phyloP scores from a whole-genome alignment of 768 basidiomycete species.

The Russula virescens region DNA sequence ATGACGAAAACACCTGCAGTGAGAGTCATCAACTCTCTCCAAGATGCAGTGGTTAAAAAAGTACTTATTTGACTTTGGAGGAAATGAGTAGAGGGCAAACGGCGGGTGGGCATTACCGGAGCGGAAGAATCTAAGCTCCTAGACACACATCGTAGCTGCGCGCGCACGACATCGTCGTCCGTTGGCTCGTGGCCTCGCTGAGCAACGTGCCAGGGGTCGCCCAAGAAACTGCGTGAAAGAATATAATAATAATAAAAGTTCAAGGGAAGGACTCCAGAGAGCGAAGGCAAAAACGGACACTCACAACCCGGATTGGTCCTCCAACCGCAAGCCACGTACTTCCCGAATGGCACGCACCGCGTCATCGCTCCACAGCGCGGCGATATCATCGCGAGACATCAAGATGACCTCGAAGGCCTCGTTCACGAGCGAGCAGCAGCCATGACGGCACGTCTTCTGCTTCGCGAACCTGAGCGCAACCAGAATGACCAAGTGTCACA shows the following conservation, averaged over 20 bases:
- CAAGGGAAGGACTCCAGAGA: not conserved
- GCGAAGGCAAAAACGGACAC: constrained; percentile 28
- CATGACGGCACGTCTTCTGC: constrained; percentile 6
- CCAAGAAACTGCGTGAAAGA: constrained; percentile 9
- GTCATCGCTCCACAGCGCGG: constrained; percentile 60
- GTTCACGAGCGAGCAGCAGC: constrained; percentile 36
- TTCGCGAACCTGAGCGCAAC: constrained; percentile 26
- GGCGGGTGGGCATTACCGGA: no score
- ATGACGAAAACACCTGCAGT: no score
- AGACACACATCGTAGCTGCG: constrained; percentile 75
- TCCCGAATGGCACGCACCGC: constrained; percentile 55
- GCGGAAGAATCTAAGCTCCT: constrained; percentile 66
- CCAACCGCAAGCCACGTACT: constrained; percentile 45
- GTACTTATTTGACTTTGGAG: no score
- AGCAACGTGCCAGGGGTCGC: constrained; percentile 9
- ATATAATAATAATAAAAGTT: not conserved
- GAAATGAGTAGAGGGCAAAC: no score
- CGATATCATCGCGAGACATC: constrained; percentile 60
- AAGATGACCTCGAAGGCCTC: constrained; percentile 54
- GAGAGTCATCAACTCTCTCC: no score
- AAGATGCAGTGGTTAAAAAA: no score
- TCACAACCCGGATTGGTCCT: constrained; percentile 72
- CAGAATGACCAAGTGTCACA: no score
- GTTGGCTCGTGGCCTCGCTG: constrained; percentile 40
- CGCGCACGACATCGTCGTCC: constrained; percentile 76